phyloP scores from a whole-genome alignment of 805 yeast species.

The Ogataea wickerhamii region DNA sequence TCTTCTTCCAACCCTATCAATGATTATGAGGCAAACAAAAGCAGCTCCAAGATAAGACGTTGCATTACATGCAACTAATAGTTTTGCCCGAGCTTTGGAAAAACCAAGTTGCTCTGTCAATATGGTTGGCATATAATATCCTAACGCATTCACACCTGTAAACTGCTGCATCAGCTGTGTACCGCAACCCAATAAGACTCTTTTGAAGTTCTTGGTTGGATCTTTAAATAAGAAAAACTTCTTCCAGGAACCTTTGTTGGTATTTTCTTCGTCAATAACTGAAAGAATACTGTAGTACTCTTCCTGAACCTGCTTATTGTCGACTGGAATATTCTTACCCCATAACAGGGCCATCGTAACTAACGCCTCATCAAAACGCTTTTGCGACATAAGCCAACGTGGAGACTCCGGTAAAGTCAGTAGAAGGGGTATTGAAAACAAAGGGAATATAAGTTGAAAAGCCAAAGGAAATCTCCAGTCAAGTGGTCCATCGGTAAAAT shows the following conservation, averaged over 20 bases:
- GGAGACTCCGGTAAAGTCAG: slow-evolving; percentile 46
- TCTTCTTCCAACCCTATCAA: slow-evolving; percentile 41
- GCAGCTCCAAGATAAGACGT: slow-evolving; percentile 27
- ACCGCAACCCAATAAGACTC: slow-evolving; percentile 41
- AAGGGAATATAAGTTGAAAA: slow-evolving; percentile 40
- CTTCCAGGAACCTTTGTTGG: slow-evolving; percentile 35
- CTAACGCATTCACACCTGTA: slow-evolving; percentile 52
- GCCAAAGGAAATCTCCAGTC: slow-evolving; percentile 47
- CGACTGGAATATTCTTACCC: slow-evolving; percentile 24
- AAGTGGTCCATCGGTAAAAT: slow-evolving; percentile 34
- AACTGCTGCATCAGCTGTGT: slow-evolving; percentile 46
- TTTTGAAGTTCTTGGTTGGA: slow-evolving; percentile 42
- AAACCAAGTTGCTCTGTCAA: slow-evolving; percentile 43
- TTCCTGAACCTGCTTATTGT: slow-evolving; percentile 3
- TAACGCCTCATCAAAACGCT: slow-evolving; percentile 39
- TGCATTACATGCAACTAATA: slow-evolving; percentile 23
- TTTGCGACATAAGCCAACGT: slow-evolving; percentile 49
- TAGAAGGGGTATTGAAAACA: slow-evolving; percentile 18
- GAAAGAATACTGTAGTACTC: slow-evolving; percentile 3
- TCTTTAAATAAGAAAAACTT: slow-evolving; percentile 24
- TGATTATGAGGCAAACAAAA: slow-evolving; percentile 39
- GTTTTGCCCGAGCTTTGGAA: slow-evolving; percentile 38
- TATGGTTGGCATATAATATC: slow-evolving; percentile 55
- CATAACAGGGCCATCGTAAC: slow-evolving; percentile 33
- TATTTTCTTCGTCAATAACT: slow-evolving; percentile 16